Conservation (phyloP, 495 filamentous ascomycete species). For the Penicillium goetzii region DNA sequence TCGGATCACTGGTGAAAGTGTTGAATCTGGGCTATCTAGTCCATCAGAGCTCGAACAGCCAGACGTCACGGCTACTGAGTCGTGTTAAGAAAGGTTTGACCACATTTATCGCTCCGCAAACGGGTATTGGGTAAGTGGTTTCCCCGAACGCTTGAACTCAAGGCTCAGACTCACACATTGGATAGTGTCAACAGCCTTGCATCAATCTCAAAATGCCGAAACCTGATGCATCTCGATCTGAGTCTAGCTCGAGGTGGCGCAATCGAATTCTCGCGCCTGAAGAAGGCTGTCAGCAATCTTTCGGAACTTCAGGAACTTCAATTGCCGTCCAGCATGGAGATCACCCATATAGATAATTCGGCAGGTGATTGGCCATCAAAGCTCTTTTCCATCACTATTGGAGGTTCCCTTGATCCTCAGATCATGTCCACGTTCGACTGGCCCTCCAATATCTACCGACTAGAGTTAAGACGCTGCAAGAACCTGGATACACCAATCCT, state of each 20-base stretch:
- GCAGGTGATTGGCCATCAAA: conserved; percentile 12
- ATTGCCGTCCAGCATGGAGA: conserved; percentile 56
- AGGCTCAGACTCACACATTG: background rate
- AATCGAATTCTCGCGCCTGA: conserved; percentile 55
- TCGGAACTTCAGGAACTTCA: conserved; percentile 51
- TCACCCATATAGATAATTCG: conserved; percentile 26
- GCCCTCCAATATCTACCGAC: background rate
- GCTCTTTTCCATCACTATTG: background rate
- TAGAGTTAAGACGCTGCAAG: background rate
- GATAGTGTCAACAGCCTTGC: conserved; percentile 63
- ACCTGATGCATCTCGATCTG: conserved; percentile 61
- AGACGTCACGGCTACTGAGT: conserved; percentile 1
- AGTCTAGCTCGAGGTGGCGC: conserved; percentile 56
- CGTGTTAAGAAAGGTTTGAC: background rate
- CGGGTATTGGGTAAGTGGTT: conserved; percentile 1
- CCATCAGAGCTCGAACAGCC: background rate
- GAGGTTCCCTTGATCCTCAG: background rate
- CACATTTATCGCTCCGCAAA: conserved; percentile 6
- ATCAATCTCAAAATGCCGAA: conserved; percentile 62
- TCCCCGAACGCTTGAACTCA: background rate
- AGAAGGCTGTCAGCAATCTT: conserved; percentile 56
- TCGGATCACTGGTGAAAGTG: conserved; percentile 1
- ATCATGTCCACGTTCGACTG: conserved; percentile 1
- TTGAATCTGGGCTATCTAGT: background rate
- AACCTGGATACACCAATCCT: background rate